These are phyloP conservation scores for Lactifluus hygrophoroides DNA, from an alignment of 768 basidiomycete species.

Conservation along the genomic window DNA sequence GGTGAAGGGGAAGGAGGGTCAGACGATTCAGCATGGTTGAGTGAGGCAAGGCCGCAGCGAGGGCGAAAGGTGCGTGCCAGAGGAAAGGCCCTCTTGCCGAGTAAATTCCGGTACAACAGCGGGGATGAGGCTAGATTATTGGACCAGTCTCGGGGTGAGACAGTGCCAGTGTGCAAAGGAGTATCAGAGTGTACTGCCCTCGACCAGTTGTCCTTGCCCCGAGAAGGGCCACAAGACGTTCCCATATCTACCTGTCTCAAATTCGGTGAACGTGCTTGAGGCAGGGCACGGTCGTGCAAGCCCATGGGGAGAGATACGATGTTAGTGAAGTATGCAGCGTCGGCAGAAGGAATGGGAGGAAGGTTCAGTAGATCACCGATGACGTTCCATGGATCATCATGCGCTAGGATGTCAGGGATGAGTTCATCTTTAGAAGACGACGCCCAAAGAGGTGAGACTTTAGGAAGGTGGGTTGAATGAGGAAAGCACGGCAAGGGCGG, in stretches of 20 bases:
- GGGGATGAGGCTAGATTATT: background rate
- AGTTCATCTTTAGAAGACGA: conserved; percentile 3
- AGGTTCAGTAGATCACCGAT: conserved; percentile 17
- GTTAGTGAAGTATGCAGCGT: background rate
- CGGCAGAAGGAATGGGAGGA: conserved; percentile 11
- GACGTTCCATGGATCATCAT: conserved; percentile 16
- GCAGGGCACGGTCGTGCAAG: background rate
- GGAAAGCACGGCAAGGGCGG: background rate
- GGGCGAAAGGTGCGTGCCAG: background rate
- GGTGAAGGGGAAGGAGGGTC: background rate
- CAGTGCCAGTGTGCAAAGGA: background rate
- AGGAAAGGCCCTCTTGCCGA: background rate
- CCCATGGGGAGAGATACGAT: background rate
- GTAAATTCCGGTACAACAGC: background rate
- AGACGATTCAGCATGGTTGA: background rate
- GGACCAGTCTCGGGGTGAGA: background rate
- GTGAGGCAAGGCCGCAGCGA: background rate
- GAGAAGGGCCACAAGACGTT: background rate
- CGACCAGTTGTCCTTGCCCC: background rate
- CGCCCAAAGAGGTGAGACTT: background rate
- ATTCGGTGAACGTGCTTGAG: background rate
- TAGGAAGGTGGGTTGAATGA: background rate
- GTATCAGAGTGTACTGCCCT: background rate
- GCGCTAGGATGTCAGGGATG: conserved; percentile 4
- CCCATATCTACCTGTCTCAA: background rate